A percentile compares a stretch with the other conserved stretches of the same genome.
These are phyloP conservation scores for Purshia tridentata DNA, from an alignment of 306 rosid genomes.

Conservation along the genomic window DNA sequence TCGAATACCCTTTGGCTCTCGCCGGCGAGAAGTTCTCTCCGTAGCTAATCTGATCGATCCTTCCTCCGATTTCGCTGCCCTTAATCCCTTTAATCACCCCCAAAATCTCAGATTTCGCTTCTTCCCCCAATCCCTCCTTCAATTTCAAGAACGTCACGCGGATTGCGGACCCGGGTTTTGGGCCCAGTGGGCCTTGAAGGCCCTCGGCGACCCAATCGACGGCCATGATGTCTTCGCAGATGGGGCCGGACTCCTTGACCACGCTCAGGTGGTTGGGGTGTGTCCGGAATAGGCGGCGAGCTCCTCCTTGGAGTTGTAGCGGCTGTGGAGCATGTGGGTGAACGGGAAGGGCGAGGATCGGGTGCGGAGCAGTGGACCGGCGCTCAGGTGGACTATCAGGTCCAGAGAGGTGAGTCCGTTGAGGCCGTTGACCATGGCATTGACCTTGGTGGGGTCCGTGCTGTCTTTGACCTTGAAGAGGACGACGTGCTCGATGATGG, in stretches of 20 bases:
- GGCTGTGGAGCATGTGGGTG: slow-evolving; percentile 87
- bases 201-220: slow-evolving; percentile 71
- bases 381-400: slow-evolving; percentile 59
- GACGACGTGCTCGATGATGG: slow-evolving; percentile 72
- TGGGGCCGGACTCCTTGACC: slow-evolving; percentile 63
- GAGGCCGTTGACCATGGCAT: slow-evolving; percentile 54
- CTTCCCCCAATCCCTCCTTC: slow-evolving; percentile 50
- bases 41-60: slow-evolving; percentile 45
- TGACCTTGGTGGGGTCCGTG: slow-evolving; percentile 59
- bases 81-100: slow-evolving; percentile 53
- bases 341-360: slow-evolving; percentile 59
- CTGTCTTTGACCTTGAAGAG: slow-evolving; percentile 79
- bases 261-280: slow-evolving; percentile 64
- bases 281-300: slow-evolving; percentile 56
- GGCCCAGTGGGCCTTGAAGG: slow-evolving; percentile 18
- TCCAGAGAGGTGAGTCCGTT: slow-evolving; percentile 53
- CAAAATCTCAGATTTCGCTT: slow-evolving; percentile 42
- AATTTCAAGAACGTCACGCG: slow-evolving; percentile 60
- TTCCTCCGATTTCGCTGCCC: slow-evolving; percentile 35
- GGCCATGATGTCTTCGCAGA: slow-evolving; percentile 82
- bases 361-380: slow-evolving; percentile 61
- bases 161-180: slow-evolving; percentile 55
- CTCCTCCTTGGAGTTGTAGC: slow-evolving; percentile 64
- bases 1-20: slow-evolving; percentile 81
- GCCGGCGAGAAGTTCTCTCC: slow-evolving; percentile 90